Evolutionary conservation across 805 yeast genomes (phyloP), one percentile per base, ranked within the genome.

Genomic region (Sungouiozyma intestinalis): DNA sequence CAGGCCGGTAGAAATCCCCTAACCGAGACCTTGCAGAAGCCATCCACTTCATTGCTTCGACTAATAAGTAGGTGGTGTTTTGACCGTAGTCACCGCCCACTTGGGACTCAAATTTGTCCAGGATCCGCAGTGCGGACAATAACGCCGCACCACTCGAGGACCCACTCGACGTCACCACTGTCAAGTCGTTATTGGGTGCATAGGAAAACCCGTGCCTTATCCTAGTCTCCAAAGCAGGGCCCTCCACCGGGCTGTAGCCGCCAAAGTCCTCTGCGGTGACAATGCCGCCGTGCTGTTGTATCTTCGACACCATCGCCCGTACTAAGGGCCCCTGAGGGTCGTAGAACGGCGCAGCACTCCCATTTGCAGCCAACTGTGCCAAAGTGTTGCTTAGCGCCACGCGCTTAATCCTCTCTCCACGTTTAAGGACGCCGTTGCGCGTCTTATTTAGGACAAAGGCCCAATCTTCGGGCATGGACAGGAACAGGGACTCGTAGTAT

Each of bases 11-110:
- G 34, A 62, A 78, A 53, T 86, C 96, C 0, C 97, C 97, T 19
- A 90, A 69, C 50, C 85, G 74, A n/a, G 88, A 77, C 48, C 97
- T 71, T 0, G 81, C 90, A 11, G 90, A 73, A 0, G 88, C 85
- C 74, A 86, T 73, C 95, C 96, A 90, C 62, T 90, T 90, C 94
- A 90, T 85, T 2, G 83, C 66, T 62, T 90, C 98, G 9, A 86
- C 66, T 6, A 86, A 56, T 42, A 84, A 69, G 53, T 85, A 97
- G 2, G 78, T 66, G 13, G 74, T 69, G 11, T 72, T 45, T 7
- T 70, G 68, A 19, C 57, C 55, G 53, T 71, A 68, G 48, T 78
- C 84, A 14, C 64, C 65, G 3, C 72, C 73, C 6, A 54, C 55
- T 15, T 59, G 55, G 21, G 60, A 60, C 3, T 66, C 65, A 48